Percentiles rank a stretch among this genome's conserved stretches.
Evolutionary conservation across 2,329 filamentous ascomycete species (phyloP).

Genomic region (Aspergillus hortae): DNA sequence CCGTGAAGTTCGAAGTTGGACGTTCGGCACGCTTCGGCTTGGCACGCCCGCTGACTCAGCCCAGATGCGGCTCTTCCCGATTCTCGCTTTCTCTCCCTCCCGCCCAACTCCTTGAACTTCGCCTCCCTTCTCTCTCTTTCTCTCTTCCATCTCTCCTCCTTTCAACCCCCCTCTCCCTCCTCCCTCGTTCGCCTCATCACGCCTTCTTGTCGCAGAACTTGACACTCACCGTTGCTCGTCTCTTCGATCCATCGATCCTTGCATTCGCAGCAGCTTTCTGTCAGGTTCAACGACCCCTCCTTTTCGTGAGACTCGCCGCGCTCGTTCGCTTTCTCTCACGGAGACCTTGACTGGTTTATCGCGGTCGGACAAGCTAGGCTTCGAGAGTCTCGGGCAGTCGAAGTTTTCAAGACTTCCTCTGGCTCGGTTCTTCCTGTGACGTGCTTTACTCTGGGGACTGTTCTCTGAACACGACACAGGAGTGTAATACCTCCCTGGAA

Average conservation of each 20-base stretch:
- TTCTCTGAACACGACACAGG: slow-evolving; percentile 11
- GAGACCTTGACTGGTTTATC: slow-evolving; percentile 41
- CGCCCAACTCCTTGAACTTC: slow-evolving; percentile 3
- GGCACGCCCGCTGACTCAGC: slow-evolving; percentile 23
- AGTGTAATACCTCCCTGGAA: slow-evolving; percentile 15
- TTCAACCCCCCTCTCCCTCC: slow-evolving; percentile 11
- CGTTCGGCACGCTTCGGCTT: slow-evolving; percentile 25
- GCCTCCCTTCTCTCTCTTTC: slow-evolving; percentile 8
- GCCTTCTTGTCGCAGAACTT: slow-evolving; percentile 29
- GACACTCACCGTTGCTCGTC: slow-evolving; percentile 22
- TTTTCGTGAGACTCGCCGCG: slow-evolving; percentile 26
- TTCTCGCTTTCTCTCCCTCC: neutral
- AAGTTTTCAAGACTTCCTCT: slow-evolving; percentile 1
- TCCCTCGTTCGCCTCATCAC: slow-evolving; percentile 15
- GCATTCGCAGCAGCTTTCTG: slow-evolving; percentile 20
- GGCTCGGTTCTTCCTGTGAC: slow-evolving; percentile 13
- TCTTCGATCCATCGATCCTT: slow-evolving; percentile 14
- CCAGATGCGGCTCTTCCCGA: slow-evolving; percentile 17
- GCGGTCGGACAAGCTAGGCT: slow-evolving; percentile 33
- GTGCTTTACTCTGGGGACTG: slow-evolving; percentile 17
- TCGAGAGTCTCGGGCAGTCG: slow-evolving; percentile 25
- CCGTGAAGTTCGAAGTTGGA: slow-evolving; percentile 22
- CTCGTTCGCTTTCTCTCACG: slow-evolving; percentile 18
- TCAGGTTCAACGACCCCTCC: slow-evolving; percentile 30
- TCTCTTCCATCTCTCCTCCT: slow-evolving; percentile 10